phyloP scores from a whole-genome alignment of 805 yeast genomes.

The Millerozyma acaciae region DNA sequence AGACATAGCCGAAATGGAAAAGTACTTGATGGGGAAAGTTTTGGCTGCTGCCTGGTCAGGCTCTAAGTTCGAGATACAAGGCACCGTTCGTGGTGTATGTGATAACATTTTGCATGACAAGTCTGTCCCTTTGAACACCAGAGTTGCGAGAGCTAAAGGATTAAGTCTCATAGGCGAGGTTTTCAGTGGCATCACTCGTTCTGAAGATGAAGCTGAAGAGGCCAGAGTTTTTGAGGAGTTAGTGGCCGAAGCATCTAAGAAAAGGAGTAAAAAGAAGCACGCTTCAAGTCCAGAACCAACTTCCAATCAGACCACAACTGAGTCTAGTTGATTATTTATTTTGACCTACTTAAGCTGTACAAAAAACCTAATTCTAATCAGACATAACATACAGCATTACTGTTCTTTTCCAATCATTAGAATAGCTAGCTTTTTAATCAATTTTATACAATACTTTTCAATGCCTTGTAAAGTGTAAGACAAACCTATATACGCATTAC shows the following conservation, averaged over 20 bases:
- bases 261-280: constrained; percentile 33
- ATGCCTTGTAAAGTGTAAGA: no score
- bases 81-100: constrained; percentile 69
- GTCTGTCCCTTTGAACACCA: constrained; percentile 40
- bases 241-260: constrained; percentile 47
- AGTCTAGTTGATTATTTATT: no score
- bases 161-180: constrained; percentile 59
- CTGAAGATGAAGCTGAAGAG: constrained; percentile 69
- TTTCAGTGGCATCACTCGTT: constrained; percentile 55
- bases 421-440: no score
- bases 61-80: constrained; percentile 71
- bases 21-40: constrained; percentile 72
- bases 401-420: no score
- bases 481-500: no score
- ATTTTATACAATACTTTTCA: no score
- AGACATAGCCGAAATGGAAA: constrained; percentile 67
- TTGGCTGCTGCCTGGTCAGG: constrained; percentile 85
- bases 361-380: no score
- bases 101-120: constrained; percentile 60
- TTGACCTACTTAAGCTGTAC: no score
- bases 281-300: constrained; percentile 5
- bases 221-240: constrained; percentile 75
- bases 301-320: neutral
- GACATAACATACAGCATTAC: no score
- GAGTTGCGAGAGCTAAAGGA: constrained; percentile 61